These are phyloP conservation scores for Quercus phellos DNA, from an alignment of 331 rosid genomes.

Conservation along the genomic window DNA sequence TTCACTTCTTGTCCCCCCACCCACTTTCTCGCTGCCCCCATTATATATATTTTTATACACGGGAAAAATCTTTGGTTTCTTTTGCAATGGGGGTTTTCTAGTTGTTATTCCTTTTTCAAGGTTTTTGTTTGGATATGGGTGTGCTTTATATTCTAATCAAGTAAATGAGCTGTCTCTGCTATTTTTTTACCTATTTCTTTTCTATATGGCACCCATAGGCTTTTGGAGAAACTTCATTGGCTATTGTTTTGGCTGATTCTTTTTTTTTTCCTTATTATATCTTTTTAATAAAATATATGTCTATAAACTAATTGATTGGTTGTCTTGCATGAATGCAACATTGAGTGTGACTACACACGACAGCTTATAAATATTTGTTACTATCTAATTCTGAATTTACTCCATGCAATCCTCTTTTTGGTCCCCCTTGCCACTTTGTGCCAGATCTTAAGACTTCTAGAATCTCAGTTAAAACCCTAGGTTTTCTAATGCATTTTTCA, in stretches of 20 bases:
- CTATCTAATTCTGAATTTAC: conserved; percentile 34
- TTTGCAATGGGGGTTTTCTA: conserved; percentile 4
- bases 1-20: conserved; percentile 48
- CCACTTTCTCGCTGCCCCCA: conserved; percentile 24
- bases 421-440: conserved; percentile 46
- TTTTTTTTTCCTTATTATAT: not conserved
- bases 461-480: conserved; percentile 37
- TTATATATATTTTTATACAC: conserved; percentile 8
- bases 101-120: not conserved
- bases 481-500: conserved; percentile 18
- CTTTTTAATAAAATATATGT: conserved; percentile 25
- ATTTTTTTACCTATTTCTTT: conserved; percentile 5
- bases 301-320: conserved; percentile 54
- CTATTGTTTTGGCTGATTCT: conserved; percentile 24
- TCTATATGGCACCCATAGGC: conserved; percentile 12
- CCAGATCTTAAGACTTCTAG: conserved; percentile 10
- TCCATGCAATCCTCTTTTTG: conserved; percentile 56
- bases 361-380: conserved; percentile 42
- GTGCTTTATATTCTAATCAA: conserved; percentile 9
- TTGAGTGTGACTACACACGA: conserved; percentile 65
- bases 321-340: conserved; percentile 67
- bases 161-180: conserved; percentile 31
- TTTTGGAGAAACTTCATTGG: conserved; percentile 35
- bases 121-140: conserved; percentile 19
- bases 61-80: not conserved